These are phyloP conservation scores for Ceratocystis albifundus DNA, from an alignment of 2,329 filamentous ascomycete genomes.

Conservation along the genomic window DNA sequence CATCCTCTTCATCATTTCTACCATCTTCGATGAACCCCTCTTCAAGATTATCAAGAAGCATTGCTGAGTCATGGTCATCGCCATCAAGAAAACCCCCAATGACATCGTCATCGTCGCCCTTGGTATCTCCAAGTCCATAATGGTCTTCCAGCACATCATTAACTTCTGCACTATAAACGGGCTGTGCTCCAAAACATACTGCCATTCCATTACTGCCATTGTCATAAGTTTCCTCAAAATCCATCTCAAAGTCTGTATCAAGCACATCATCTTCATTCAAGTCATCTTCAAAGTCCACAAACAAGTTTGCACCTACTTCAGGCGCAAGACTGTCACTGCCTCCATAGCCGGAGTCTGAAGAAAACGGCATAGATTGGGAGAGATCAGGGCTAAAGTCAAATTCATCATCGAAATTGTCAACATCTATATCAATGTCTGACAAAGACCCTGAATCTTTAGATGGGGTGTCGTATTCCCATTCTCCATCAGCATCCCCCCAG, in stretches of 20 bases:
- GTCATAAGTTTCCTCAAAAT: constrained; percentile 9
- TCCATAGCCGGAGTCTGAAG: constrained; percentile 11
- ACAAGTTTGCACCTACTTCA: constrained; percentile 4
- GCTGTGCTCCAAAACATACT: background rate
- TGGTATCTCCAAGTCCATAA: background rate
- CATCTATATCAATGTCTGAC: constrained; percentile 21
- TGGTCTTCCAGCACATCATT: background rate
- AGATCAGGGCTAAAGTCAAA: background rate
- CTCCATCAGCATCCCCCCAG: constrained; percentile 17
- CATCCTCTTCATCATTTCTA: background rate
- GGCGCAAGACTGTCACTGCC: constrained; percentile 13
- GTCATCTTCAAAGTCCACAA: constrained; percentile 2
- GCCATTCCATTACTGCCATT: background rate
- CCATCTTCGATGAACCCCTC: background rate
- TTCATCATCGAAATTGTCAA: constrained; percentile 1
- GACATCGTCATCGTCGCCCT: constrained; percentile 9
- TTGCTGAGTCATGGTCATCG: background rate
- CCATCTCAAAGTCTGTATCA: constrained; percentile 12
- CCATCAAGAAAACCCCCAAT: constrained; percentile 5
- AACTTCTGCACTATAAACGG: background rate
- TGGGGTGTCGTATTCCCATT: constrained; percentile 1
- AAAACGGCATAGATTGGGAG: constrained; percentile 7
- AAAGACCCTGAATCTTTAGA: background rate
- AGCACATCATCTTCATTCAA: background rate
- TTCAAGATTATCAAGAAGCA: background rate